These are phyloP conservation scores for Cenchrus purpureus DNA, from an alignment of 176 grass and related monocot species.

Conservation along the genomic window DNA sequence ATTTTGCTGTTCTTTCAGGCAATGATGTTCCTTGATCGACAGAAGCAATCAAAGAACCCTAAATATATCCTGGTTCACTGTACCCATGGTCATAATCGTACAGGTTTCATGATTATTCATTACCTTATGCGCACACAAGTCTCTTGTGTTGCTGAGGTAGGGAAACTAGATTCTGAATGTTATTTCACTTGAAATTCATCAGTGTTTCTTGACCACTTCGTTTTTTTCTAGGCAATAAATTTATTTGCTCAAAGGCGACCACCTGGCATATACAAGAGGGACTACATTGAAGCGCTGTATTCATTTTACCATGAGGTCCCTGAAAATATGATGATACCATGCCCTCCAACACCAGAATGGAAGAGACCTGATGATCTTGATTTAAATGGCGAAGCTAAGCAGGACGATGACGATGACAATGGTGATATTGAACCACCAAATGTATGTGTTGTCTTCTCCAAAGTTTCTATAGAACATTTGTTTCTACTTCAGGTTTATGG, in stretches of 20 bases:
- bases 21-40: slow-evolving; percentile 77
- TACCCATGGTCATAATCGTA: slow-evolving; percentile 99
- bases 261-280: slow-evolving; percentile 98
- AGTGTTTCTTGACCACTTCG: slow-evolving; percentile 20
- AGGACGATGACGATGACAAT: slow-evolving; percentile 80
- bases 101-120: slow-evolving; percentile 99
- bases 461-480: background rate
- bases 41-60: slow-evolving; percentile 71
- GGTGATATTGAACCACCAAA: slow-evolving; percentile 51
- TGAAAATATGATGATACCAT: slow-evolving; percentile 66
- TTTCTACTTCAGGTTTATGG: background rate
- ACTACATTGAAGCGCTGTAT: slow-evolving; percentile 90
- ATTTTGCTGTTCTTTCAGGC: slow-evolving; percentile 59
- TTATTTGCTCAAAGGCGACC: slow-evolving; percentile 84
- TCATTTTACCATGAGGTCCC: slow-evolving; percentile 96
- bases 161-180: slow-evolving; percentile 24
- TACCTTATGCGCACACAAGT: slow-evolving; percentile 85
- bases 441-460: slow-evolving; percentile 53
- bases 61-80: slow-evolving; percentile 98
- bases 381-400: slow-evolving; percentile 96
- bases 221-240: slow-evolving; percentile 50
- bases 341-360: slow-evolving; percentile 93
- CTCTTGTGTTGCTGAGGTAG: slow-evolving; percentile 74
- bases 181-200: slow-evolving; percentile 20
- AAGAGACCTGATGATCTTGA: slow-evolving; percentile 89